Evolutionary conservation across 2,329 filamentous ascomycete species (phyloP), one percentile per base, ranked within the genome.

Genomic region (Peltaster fructicola): DNA sequence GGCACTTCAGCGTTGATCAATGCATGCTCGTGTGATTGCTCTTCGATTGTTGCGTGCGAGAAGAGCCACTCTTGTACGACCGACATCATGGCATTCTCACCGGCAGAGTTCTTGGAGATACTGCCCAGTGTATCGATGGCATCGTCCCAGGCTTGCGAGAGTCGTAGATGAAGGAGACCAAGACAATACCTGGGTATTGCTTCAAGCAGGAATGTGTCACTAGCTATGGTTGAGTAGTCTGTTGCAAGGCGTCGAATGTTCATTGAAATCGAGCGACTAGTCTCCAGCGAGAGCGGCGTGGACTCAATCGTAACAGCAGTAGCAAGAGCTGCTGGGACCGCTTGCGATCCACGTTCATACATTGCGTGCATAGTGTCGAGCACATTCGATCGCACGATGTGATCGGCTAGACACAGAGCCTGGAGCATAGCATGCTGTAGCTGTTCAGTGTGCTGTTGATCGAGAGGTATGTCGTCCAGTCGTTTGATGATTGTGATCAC

Each of bases 111-210:
- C 36, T 78, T 65, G 11, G 72, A 66, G 26, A 98, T 71, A 25
- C 73, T 63, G 41, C 80, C 76, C 41, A 98, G 54, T 1, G 78
- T 71, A 27, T 71, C 65, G 24, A 75, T 69, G 1, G 79, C 68
- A 40, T 91, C 80, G 31, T 91, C 79, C 79, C 85, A 93, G 5
- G 90, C 60, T 17, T 81, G 81, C 1, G 82, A 68, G 35, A 93
- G 61, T 37, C 76, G 79, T 23, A 91, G 71, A 1, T 84, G 88
- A 31, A 95, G 63, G 51, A 93, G 65, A 23, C 88, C 88, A 39
- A 93, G 92, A 39, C 81, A 72, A 41, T 84, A 95, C 1, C 68
- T 63, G 0, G 84, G 78, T 15, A 95, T 64, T 5, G 81, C 69
- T 39, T 66, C 63, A 30, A 66, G 61, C 35, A 90, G 54, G 68